These are phyloP conservation scores for Microstegium vimineum DNA, from an alignment of 176 grass and related monocot species.

Conservation along the genomic window DNA sequence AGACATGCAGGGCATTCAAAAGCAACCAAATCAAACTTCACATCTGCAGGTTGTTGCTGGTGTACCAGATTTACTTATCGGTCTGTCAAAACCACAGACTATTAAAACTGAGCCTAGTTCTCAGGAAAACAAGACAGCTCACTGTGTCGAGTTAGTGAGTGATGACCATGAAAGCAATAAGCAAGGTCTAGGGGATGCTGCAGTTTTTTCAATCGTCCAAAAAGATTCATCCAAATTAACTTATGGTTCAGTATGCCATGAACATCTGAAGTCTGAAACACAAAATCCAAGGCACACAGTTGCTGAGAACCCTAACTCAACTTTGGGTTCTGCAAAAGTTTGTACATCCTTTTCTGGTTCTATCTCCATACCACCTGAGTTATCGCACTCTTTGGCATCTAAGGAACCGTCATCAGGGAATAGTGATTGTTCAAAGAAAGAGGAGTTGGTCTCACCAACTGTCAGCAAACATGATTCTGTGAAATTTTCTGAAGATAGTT, in stretches of 20 bases:
- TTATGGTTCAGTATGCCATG: conserved; percentile 26
- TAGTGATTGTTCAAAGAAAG: conserved; percentile 32
- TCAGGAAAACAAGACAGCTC: conserved; percentile 18
- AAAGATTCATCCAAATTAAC: conserved; percentile 32
- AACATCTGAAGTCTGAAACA: conserved; percentile 34
- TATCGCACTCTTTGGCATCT: conserved; percentile 23
- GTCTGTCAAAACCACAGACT: conserved; percentile 25
- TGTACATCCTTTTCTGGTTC: conserved; percentile 50
- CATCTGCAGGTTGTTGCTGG: conserved; percentile 25
- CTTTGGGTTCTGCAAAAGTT: conserved; percentile 37
- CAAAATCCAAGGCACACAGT: conserved; percentile 34
- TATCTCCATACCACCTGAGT: conserved; percentile 35
- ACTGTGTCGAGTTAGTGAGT: conserved; percentile 16
- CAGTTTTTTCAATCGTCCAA: conserved; percentile 19
- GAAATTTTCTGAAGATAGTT: conserved; percentile 38
- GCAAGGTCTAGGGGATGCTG: conserved; percentile 6
- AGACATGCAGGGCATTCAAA: conserved; percentile 23
- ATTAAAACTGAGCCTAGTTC: conserved; percentile 28
- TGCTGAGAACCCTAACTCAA: conserved; percentile 37
- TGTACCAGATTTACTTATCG: conserved; percentile 36
- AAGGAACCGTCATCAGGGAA: conserved; percentile 36
- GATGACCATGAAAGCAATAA: conserved; percentile 26
- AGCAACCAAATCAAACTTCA: conserved; percentile 34
- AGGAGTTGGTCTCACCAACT: conserved; percentile 33
- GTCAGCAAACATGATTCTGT: conserved; percentile 36